Evolutionary conservation across 2,329 filamentous ascomycete genomes (phyloP).

Genomic region (Sordariomycetes sp.): DNA sequence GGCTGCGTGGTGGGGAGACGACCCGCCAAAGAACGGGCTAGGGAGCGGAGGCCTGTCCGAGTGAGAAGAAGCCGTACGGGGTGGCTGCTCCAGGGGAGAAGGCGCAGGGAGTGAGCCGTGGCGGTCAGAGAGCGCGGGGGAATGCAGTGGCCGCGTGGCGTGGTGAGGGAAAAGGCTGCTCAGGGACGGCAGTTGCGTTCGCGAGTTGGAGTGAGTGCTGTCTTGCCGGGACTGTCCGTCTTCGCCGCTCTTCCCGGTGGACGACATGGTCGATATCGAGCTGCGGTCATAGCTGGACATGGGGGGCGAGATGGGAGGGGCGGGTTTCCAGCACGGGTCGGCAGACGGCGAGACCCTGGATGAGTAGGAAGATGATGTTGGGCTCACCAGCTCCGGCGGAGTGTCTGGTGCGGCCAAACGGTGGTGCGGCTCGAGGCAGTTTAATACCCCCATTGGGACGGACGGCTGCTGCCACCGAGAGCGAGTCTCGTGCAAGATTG

Average conservation of each 20-base stretch:
- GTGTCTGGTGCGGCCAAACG: constrained; percentile 40
- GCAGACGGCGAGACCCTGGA: constrained; percentile 29
- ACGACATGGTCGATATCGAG: constrained; percentile 23
- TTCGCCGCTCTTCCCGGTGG: constrained; percentile 24
- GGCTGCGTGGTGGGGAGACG: constrained; percentile 19
- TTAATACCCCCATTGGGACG: constrained; percentile 45
- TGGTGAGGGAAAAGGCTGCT: constrained; percentile 43
- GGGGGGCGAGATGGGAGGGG: constrained; percentile 35
- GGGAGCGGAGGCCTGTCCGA: constrained; percentile 1
- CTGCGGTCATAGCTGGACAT: constrained; percentile 45
- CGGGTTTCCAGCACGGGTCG: constrained; percentile 32
- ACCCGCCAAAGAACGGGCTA: constrained; percentile 9
- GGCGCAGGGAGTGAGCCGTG: constrained; percentile 23
- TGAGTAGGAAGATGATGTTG: constrained; percentile 35
- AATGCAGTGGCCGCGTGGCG: background rate
- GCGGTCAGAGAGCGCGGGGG: constrained; percentile 29
- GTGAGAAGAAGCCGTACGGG: constrained; percentile 27
- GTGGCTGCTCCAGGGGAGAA: constrained; percentile 34
- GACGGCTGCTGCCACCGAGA: constrained; percentile 7
- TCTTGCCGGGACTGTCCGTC: constrained; percentile 24
- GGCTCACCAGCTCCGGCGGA: constrained; percentile 43
- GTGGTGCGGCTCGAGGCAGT: constrained; percentile 37
- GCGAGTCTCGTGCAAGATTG: background rate
- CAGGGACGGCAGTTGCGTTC: constrained; percentile 43
- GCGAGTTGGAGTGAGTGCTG: constrained; percentile 16